Base-by-base conservation (phyloP, 192 early-diverging fungal genomes). In the Podochytrium sp. region DNA sequence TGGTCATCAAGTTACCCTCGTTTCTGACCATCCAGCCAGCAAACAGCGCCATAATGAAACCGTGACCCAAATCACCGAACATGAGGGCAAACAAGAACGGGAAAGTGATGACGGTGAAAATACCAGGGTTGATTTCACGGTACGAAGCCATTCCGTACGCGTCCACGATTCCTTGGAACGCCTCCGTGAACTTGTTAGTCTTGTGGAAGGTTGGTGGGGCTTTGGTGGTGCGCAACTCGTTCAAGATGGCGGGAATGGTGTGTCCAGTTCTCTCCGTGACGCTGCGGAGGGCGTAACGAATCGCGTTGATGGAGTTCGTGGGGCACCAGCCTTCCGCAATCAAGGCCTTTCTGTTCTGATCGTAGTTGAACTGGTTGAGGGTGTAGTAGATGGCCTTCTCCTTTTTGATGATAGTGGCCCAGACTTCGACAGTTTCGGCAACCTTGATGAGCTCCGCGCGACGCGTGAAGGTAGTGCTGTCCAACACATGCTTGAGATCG, bases 31-130 rank as follows among this genome's bases (percentile, higher is more conserved):
- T 81, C 74, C 91, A 93, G 1, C 85, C 75, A 3, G 91, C 95
- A 67, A 80, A 75, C n/a, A 92, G 67, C 2, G 94, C 83, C 83
- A 99, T 87, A 49, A 99, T 69, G 39, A 95, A 77, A 32, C 96
- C 98, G 76, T 99, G 98, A 55, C 98, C 98, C 39, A 97, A 87
- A 81, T 99, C 98, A 66, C 98, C 98, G 87, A 99, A 99, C 98
- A 99, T 99, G 65, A 99, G 89, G 52, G 98, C 96, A 82, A 99
- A 99, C 63, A 99, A 80, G 79, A 99, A 99, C n/a, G 98, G 98
- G 85, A 99, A 99, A 0, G 95, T 95, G 47, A 98, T 97, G 14
- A 92, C 78, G 0, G 98, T 98, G 65, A 97, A 99, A 37, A 99
- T 87, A 49, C 95, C 98, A 20, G 98, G 98, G 78, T 99, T 99